Percentiles rank a stretch among this genome's conserved stretches.
Conservation (phyloP, 768 basidiomycete species). For the Lanmaoa pseudosensibilis region DNA sequence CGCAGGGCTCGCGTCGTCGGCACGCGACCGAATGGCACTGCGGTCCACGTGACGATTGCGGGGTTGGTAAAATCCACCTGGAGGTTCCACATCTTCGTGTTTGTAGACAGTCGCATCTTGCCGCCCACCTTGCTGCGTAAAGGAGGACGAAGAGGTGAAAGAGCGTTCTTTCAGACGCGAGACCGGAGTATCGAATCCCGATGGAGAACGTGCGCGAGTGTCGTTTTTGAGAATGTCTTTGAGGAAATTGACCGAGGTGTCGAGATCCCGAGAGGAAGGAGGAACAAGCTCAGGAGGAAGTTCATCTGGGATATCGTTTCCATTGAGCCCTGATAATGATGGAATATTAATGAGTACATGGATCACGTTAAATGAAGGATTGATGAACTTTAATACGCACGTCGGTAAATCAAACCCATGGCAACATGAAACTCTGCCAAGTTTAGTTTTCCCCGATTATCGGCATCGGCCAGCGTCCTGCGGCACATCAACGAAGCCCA, state of each 20-base stretch:
- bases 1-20: constrained; percentile 60
- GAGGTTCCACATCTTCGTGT: constrained; percentile 62
- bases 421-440: constrained; percentile 97
- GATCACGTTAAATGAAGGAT: neutral
- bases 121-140: constrained; percentile 51
- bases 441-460: constrained; percentile 94
- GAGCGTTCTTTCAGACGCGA: constrained; percentile 72
- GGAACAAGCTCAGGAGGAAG: constrained; percentile 90
- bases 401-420: constrained; percentile 96
- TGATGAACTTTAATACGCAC: constrained; percentile 49
- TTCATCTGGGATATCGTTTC: constrained; percentile 82
- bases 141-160: constrained; percentile 55
- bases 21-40: constrained; percentile 69
- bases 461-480: constrained; percentile 90
- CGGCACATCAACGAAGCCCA: neutral
- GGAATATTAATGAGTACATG: neutral
- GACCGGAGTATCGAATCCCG: constrained; percentile 48
- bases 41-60: constrained; percentile 84
- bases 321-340: constrained; percentile 70
- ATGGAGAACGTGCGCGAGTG: constrained; percentile 68
- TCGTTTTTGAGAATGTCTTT: constrained; percentile 88
- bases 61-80: constrained; percentile 74
- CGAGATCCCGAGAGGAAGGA: constrained; percentile 87
- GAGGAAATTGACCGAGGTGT: constrained; percentile 84
- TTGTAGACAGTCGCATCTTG: constrained; percentile 94